A percentile compares a stretch with the other conserved stretches of the same genome.
Conservation (phyloP, 2,329 filamentous ascomycete genomes). For the Colletotrichum simmondsii region DNA sequence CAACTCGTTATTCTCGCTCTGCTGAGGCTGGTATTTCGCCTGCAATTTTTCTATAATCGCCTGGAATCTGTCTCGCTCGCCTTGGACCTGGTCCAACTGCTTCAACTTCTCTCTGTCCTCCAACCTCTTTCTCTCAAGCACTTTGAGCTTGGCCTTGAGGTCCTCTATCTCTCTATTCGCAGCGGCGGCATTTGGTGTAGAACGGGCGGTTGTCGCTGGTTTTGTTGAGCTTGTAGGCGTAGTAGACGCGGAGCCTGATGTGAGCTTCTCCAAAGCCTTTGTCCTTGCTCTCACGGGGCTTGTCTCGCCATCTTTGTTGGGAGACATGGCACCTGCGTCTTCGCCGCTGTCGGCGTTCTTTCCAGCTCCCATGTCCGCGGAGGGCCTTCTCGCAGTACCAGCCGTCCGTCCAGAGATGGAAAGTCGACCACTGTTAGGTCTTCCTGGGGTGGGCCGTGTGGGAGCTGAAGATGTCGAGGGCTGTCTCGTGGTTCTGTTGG, state of each 20-base stretch:
- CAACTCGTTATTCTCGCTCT: constrained; percentile 81
- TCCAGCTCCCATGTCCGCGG: constrained; percentile 58
- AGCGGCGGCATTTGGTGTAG: constrained; percentile 57
- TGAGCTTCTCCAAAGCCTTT: constrained; percentile 63
- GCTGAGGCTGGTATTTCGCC: constrained; percentile 85
- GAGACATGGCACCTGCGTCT: constrained; percentile 52
- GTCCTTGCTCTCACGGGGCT: constrained; percentile 64
- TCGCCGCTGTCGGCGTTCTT: constrained; percentile 49
- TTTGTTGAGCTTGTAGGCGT: constrained; percentile 37
- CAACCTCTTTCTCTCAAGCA: constrained; percentile 86
- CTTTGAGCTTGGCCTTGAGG: constrained; percentile 84
- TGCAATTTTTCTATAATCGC: constrained; percentile 91
- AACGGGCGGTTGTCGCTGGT: constrained; percentile 41
- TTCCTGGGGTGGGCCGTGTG: constrained; percentile 41
- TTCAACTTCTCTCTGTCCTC: constrained; percentile 91
- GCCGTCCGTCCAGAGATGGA: constrained; percentile 49
- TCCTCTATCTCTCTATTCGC: constrained; percentile 81
- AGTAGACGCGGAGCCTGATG: constrained; percentile 48
- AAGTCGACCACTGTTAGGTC: constrained; percentile 54
- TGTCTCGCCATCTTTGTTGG: constrained; percentile 61
- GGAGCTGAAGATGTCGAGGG: constrained; percentile 54
- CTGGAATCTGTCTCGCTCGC: constrained; percentile 83
- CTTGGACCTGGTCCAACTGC: constrained; percentile 78
- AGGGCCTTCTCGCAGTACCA: constrained; percentile 54
- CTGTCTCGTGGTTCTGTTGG: constrained; percentile 54